Base-by-base conservation (phyloP, 306 rosid genomes). In the Adenanthera pavonina region DNA sequence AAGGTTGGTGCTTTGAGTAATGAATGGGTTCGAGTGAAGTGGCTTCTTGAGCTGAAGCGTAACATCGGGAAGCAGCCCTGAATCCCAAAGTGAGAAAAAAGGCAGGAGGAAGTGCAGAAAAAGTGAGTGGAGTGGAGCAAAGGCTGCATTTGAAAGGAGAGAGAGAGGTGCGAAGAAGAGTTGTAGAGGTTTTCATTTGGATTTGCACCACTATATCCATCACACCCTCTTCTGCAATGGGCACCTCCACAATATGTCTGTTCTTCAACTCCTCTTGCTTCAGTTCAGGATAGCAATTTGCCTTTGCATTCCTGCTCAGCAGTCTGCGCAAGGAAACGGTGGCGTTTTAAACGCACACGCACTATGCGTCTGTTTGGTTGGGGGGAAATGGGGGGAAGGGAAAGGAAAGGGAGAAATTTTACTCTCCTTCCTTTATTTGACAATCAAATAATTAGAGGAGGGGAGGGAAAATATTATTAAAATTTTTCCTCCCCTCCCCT, bases 141-240 rank as follows among this genome's bases (percentile, higher is more conserved):
- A 68, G 74, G 62, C 62, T 56, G 82, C 76, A 74, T 74, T 25
- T 53, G 59, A 86, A 33, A 11, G 84, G 71, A 64, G 77, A 44
- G n/a, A 88, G 56, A 11, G 92, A 80, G 19, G 85, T 62, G 74
- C 88, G 87, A 52, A 81, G 2, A 38, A 85, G 84, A 86, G 83
- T 77, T 82, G 82, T 78, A 85, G 82, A 80, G 86, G 81, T 53
- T 48, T 75, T 81, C 92, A 89, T 90, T 73, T 46, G 57, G 69
- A 16, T 47, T 15, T 9, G 65, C 15, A 59, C 16, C 0, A 8
- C 1, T 11, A 48, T 36, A 36, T 7, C 30, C 16, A 44, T 13
- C 6, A 34, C 56, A 60, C 38, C 66, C 25, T 25, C 4, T 19
- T 56, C 4, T 0, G 44, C n/a, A 2, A 15, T 10, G 40, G 69